Evolutionary conservation across 768 basidiomycete genomes (phyloP), one percentile per base, ranked within the genome.

Genomic region (Mrakia gelida): DNA sequence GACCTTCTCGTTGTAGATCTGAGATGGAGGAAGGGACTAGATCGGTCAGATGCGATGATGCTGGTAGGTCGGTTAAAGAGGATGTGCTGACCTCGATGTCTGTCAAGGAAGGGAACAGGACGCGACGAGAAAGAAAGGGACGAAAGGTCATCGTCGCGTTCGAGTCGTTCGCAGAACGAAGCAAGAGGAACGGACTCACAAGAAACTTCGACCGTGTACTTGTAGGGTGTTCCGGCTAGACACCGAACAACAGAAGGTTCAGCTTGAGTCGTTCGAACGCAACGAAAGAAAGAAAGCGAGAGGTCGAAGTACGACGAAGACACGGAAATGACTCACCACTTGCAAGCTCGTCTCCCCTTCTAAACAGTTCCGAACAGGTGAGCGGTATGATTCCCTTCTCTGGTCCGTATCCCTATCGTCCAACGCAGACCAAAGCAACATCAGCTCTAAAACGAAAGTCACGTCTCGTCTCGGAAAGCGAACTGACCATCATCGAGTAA

Each of bases 361-460:
- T 87, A 85, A 99, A 99, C 43, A 99, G 87, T 84, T 97, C 95
- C 71, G 89, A 90, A 82, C 96, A 98, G 67, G 95, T 97, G 63
- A 97, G 89, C 38, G 96, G 96, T 80, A 98, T 98, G 83, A 99
- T 96, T 75, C 96, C 96, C 85, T 97, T 97, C 88, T 98, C 96
- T 67, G 88, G 87, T 45, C 95, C 95, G 82, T 98, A 86, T 43
- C 85, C 86, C 59, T 59, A n/a, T 56, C 45, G 18, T 8, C 26
- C 59, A n/a, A 59, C 23, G 7, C 7, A 56, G 23, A 56, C 13
- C 28, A 59, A 59, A n/a, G 28, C 0, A 26, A 9, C 11, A n/a
- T 26, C 59, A 59, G 9, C 59, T 23, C 54, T 56, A 15, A 45
- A 45, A 10, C 45, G 15, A 4, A n/a, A n/a, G 5, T 26, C n/a